Evolutionary conservation across 1,284 basidiomycete species (phyloP), one percentile per base, ranked within the genome.

Genomic region (Blastosporella zonata): DNA sequence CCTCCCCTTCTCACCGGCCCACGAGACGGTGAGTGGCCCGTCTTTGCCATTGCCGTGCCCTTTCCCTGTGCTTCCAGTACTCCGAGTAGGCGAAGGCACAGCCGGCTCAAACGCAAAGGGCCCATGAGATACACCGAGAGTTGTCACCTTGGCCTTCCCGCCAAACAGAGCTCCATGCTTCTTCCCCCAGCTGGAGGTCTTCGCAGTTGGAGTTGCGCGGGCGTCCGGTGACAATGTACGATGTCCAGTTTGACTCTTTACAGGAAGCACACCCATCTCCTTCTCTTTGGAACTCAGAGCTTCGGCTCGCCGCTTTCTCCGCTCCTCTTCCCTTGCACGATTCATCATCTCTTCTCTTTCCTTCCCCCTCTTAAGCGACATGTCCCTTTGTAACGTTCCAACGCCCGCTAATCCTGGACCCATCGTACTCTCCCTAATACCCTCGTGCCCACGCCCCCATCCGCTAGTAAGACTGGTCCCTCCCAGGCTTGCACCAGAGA

Each of bases 41-140:
- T 49, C 46, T 36, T 42, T 44, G 15, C 45, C 37, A 7, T 50
- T 56, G 21, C 12, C 23, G 18, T 20, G 43, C 13, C 53, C 55
- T 9, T 58, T 59, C 15, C 58, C 56, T 1, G 55, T 55, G 31
- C 59, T 66, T 22, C 55, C 57, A 8, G 60, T 65, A 57, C 67
- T 67, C 55, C 62, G 44, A 6, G 68, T 67, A 4, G 75, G 69
- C 3, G 72, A 69, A 18, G 71, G 67, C 0, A 77, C 73, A 0
- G 75, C 65, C 7, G 74, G 72, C 51, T 78, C 76, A 53, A 78
- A 78, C 2, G 70, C 58, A 49, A 78, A 78, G 20, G 69, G 65
- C 7, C 72, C 72, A 60, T 75, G 76, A 1, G 63, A 60, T 58
- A 67, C 35, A 53, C 65, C 57, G 51, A 66, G 54, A 52, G 60